Evolutionary conservation across 2,329 filamentous ascomycete species (phyloP), one percentile per base, ranked within the genome.

Genomic region (Cercospora brassicicola): DNA sequence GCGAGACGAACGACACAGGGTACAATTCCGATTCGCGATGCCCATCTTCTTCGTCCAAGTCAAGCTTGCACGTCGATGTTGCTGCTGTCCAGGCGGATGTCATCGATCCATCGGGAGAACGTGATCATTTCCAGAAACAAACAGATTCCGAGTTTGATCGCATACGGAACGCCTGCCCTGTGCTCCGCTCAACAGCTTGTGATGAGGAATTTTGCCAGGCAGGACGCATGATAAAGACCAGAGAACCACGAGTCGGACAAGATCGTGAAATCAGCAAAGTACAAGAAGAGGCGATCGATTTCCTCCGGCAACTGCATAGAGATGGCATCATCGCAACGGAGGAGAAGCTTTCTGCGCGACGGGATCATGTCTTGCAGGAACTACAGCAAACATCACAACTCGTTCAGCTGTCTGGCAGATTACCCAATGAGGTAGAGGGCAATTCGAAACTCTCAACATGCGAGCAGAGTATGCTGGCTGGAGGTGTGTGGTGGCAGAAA

Each of bases 101-200:
- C 15, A n/a, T 2, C 20, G 13, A 28, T n/a, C 4, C 26, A 15
- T 26, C 48, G 6, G 7, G 11, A 15, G 6, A 28, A 26, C 5
- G 31, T 2, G 23, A 7, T 15, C 28, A 11, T 10, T 1, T 10
- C n/a, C 8, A 15, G 30, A 20, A 31, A 20, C 23, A 28, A 15
- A 2, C 7, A n/a, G n/a, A 36, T 2, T 11, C 55, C n/a, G 78
- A 79, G 59, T 66, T 66, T 20, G n/a, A 51, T 11, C 33, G 51
- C 10, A 64, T 64, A 36, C 48, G 53, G n/a, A 48, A 45, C 6
- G 57, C 64, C 13, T 66, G 48, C 33, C 64, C 64, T 18, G 30
- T 42, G 9, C 59, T 66, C 13, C 64, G 59, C 13, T 26, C 42
- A 8, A 66, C 59, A 2, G 64, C 59, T 4, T 66, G 64, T 18